These are phyloP conservation scores for Sugiyamaella grinbergsii DNA, from an alignment of 1,139 yeast species.

Conservation along the genomic window DNA sequence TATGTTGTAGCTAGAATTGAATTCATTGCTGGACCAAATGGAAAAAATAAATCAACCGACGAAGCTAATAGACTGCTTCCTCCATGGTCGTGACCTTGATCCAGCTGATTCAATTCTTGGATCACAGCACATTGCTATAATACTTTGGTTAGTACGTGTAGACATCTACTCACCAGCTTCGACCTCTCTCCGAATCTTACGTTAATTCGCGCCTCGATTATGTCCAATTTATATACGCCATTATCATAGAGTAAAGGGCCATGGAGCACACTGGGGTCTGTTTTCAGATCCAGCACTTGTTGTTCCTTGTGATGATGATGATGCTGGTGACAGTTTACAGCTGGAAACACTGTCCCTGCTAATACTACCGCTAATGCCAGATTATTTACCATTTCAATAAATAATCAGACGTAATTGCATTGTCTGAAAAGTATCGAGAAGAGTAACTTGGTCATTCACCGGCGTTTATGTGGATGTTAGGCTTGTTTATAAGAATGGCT, in stretches of 20 bases:
- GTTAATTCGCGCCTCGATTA: conserved; percentile 30
- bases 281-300: conserved; percentile 8
- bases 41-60: conserved; percentile 43
- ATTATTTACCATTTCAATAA: not conserved
- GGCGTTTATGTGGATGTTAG: not conserved
- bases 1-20: conserved; percentile 62
- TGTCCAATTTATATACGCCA: conserved; percentile 47
- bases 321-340: conserved; percentile 7
- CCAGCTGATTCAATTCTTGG: conserved; percentile 40
- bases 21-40: conserved; percentile 59
- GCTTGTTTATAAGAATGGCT: too few relatives aligned
- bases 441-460: not conserved
- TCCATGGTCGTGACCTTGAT: conserved; percentile 24
- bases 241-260: conserved; percentile 37
- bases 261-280: not conserved
- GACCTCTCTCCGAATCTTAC: conserved; percentile 1
- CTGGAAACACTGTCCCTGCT: not conserved
- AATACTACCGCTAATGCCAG: not conserved
- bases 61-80: not conserved
- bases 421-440: too few relatives aligned
- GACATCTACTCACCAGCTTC: too few relatives aligned
- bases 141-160: conserved; percentile 20
- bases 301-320: conserved; percentile 9
- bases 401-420: not conserved
- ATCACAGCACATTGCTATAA: conserved; percentile 46